These are phyloP conservation scores for Cryptococcus depauperatus DNA, from an alignment of 1,284 basidiomycete species.

Conservation along the genomic window DNA sequence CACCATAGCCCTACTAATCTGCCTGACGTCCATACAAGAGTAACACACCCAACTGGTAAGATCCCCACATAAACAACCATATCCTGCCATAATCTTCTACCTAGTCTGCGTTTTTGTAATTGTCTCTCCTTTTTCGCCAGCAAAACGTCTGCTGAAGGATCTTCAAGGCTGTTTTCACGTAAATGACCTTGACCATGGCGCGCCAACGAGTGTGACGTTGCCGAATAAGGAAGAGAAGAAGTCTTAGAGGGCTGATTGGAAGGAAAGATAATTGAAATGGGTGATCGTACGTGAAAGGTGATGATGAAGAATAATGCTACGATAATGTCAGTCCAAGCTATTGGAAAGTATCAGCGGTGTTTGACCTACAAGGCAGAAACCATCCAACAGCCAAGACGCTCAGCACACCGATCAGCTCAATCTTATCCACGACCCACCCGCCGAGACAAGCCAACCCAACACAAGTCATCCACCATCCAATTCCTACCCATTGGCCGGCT, in stretches of 20 bases:
- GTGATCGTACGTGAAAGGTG: slow-evolving; percentile 46
- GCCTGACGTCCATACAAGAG: slow-evolving; percentile 38
- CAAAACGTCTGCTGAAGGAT: slow-evolving; percentile 38
- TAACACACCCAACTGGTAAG: slow-evolving; percentile 37
- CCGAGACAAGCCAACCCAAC: slow-evolving; percentile 33
- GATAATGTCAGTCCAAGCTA: background rate
- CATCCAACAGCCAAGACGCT: slow-evolving; percentile 40
- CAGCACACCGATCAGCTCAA: slow-evolving; percentile 40
- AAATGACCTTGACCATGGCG: slow-evolving; percentile 14
- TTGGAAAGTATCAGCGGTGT: background rate
- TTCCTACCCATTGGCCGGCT: slow-evolving; percentile 38
- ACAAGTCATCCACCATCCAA: slow-evolving; percentile 36
- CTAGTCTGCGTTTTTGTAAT: slow-evolving; percentile 43
- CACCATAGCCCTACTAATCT: slow-evolving; percentile 40
- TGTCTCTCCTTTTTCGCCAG: slow-evolving; percentile 46
- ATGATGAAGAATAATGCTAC: slow-evolving; percentile 46
- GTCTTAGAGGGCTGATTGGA: slow-evolving; percentile 11
- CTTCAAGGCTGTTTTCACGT: slow-evolving; percentile 27
- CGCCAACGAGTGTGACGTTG: background rate
- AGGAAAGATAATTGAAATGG: slow-evolving; percentile 45
- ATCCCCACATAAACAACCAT: slow-evolving; percentile 45
- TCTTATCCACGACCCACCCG: slow-evolving; percentile 36
- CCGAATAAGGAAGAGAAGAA: background rate
- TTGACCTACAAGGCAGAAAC: slow-evolving; percentile 42
- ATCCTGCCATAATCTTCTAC: slow-evolving; percentile 46